phyloP scores from a whole-genome alignment of 2,329 filamentous ascomycete genomes.

The Colletotrichum truncatum region DNA sequence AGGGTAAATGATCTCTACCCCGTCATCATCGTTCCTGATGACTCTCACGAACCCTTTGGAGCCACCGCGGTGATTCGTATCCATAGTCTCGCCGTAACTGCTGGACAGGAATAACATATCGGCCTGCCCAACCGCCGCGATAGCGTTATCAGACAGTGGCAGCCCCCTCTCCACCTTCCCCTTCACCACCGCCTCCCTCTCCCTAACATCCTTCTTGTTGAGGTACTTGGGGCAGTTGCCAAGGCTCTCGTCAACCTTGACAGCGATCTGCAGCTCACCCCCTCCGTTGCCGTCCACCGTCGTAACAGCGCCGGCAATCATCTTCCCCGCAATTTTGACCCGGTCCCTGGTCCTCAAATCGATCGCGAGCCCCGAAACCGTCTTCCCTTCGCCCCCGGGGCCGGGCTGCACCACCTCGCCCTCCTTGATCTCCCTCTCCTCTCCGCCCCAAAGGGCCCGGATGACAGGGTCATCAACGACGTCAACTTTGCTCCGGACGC shows the following conservation, averaged over 20 bases:
- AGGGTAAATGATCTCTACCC: conserved; percentile 73
- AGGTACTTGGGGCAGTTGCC: conserved; percentile 91
- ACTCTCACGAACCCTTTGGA: conserved; percentile 78
- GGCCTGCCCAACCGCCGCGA: conserved; percentile 67
- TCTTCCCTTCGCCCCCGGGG: conserved; percentile 47
- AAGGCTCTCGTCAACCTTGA: conserved; percentile 76
- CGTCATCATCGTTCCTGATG: conserved; percentile 60
- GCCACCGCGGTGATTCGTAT: conserved; percentile 84
- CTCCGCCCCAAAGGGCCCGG: conserved; percentile 64
- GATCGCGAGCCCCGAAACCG: conserved; percentile 64
- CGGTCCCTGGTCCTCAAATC: conserved; percentile 75
- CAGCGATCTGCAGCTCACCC: conserved; percentile 62
- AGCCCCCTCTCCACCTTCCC: conserved; percentile 39
- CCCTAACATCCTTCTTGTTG: conserved; percentile 73
- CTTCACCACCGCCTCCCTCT: conserved; percentile 22
- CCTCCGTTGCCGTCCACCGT: conserved; percentile 39
- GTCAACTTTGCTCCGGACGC: conserved; percentile 70
- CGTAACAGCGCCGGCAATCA: conserved; percentile 70
- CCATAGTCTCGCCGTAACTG: conserved; percentile 75
- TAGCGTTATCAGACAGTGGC: conserved; percentile 60
- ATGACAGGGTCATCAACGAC: conserved; percentile 75
- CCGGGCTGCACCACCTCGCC: conserved; percentile 44
- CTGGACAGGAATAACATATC: conserved; percentile 85
- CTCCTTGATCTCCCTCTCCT: conserved; percentile 47
- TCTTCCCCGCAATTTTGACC: conserved; percentile 77